Evolutionary conservation across 2,329 filamentous ascomycete species (phyloP), one percentile per base, ranked within the genome.

Genomic region (Alternaria triticimaculans): DNA sequence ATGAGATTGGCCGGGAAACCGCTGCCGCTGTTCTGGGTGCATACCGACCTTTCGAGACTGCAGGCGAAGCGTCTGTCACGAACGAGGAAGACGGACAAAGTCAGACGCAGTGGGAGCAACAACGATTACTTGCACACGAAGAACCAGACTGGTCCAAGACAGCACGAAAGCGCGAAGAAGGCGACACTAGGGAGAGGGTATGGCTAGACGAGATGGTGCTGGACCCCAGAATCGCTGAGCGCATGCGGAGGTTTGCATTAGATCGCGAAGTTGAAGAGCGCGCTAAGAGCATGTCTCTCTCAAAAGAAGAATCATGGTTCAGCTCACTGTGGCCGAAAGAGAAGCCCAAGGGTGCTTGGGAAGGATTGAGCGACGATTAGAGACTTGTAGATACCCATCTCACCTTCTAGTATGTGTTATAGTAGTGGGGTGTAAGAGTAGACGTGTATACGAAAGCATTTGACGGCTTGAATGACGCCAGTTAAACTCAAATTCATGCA

Each of bases 111-210:
- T 85, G 83, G 77, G 92, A 95, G 79, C 89, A 92, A 72, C 84
- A 91, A 75, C 83, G 81, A 5, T 82, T 88, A 12, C 87, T 97
- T 25, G 83, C 84, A 41, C 82, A 88, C 37, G 94, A 96, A 82
- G 93, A 97, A 81, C 81, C 81, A 48, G 88, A 95, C 77, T 97
- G 94, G 94, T 89, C 91, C 79, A 97, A 96, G 82, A 89, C 87
- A n/a, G 87, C 90, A 6, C 89, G 87, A 81, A 75, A 86, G 76
- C 76, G 82, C 74, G 80, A 86, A 78, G 72, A 82, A 75, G 84
- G 86, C 56, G 82, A 82, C 62, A 83, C 83, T 60, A 80, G 81
- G 43, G 83, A 85, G 60, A 88, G 87, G 72, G 89, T 94, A 54
- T 97, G 93, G 92, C 80, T 91, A 9, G 88, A 90, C 58, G 87